Percentiles rank a stretch among this genome's conserved stretches.
Evolutionary conservation across 495 filamentous ascomycete genomes (phyloP).

Genomic region (Lepidopterella palustris): DNA sequence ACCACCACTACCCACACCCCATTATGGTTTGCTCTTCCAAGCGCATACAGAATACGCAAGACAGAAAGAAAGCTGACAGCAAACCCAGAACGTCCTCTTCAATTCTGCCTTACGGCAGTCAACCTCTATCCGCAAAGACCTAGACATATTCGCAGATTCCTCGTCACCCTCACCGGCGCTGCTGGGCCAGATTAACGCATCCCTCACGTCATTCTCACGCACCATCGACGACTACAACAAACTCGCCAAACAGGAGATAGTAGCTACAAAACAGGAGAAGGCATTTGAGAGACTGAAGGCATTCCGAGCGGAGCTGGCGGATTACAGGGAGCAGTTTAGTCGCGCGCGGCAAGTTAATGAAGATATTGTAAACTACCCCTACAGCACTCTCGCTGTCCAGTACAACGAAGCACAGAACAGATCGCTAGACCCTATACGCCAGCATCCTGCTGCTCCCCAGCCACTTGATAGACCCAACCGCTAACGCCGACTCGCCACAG

Average conservation of each 20-base stretch:
- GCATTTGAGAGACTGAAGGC: conserved; percentile 77
- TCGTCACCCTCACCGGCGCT: conserved; percentile 56
- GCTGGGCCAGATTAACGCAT: conserved; percentile 76
- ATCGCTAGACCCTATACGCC: no score
- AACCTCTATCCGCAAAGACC: conserved; percentile 76
- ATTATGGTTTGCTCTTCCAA: neutral
- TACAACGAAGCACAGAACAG: no score
- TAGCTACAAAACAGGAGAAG: conserved; percentile 82
- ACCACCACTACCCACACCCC: no score
- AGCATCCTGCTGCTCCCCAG: no score
- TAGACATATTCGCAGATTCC: conserved; percentile 63
- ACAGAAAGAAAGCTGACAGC: neutral
- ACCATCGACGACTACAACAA: conserved; percentile 90
- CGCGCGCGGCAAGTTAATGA: conserved; percentile 67
- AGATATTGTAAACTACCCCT: conserved; percentile 51
- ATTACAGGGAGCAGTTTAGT: conserved; percentile 72
- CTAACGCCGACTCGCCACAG: conserved; percentile 27
- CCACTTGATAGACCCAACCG: neutral
- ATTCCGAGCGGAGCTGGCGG: conserved; percentile 74
- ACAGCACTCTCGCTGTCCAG: neutral
- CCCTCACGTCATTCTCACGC: conserved; percentile 78
- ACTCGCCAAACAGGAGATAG: conserved; percentile 79
- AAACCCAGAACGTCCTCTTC: conserved; percentile 74
- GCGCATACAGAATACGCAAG: neutral
- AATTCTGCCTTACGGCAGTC: conserved; percentile 94